These are phyloP conservation scores for Croton setiger DNA, from an alignment of 441 rosid species.

Conservation along the genomic window DNA sequence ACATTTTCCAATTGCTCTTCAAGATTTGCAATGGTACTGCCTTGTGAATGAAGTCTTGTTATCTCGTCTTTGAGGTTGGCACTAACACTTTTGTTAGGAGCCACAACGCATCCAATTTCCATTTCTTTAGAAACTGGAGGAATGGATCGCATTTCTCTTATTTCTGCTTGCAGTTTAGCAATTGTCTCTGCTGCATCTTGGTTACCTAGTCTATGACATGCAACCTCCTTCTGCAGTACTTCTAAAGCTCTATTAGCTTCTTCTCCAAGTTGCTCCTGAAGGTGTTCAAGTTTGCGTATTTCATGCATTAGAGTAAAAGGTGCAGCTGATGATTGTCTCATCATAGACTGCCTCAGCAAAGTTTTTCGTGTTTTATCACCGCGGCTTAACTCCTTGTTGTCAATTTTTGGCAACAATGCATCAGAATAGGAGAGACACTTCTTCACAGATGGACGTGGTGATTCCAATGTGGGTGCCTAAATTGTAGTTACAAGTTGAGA, in stretches of 20 bases:
- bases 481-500: conserved; percentile 22
- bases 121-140: conserved; percentile 49
- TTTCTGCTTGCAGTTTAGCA: conserved; percentile 95
- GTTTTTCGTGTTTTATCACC: conserved; percentile 61
- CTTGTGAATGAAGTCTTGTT: conserved; percentile 94
- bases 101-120: conserved; percentile 47
- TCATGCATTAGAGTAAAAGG: conserved; percentile 98
- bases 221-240: conserved; percentile 95
- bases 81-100: conserved; percentile 80
- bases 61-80: conserved; percentile 98
- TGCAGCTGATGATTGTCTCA: conserved; percentile 92
- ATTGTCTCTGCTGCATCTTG: conserved; percentile 99
- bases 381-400: conserved; percentile 44
- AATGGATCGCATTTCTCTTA: conserved; percentile 79
- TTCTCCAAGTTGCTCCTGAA: conserved; percentile 94
- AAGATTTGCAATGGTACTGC: conserved; percentile 85
- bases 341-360: conserved; percentile 71
- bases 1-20: conserved; percentile 96
- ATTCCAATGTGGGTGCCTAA: conserved; percentile 51
- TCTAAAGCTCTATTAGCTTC: conserved; percentile 96
- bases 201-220: conserved; percentile 92
- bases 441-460: conserved; percentile 62
- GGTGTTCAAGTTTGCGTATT: conserved; percentile 97
- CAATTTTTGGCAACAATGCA: conserved; percentile 49
- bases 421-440: conserved; percentile 89